Conservation (phyloP, 371 early-diverging fungal genomes). For the Smittium mucronatum region DNA sequence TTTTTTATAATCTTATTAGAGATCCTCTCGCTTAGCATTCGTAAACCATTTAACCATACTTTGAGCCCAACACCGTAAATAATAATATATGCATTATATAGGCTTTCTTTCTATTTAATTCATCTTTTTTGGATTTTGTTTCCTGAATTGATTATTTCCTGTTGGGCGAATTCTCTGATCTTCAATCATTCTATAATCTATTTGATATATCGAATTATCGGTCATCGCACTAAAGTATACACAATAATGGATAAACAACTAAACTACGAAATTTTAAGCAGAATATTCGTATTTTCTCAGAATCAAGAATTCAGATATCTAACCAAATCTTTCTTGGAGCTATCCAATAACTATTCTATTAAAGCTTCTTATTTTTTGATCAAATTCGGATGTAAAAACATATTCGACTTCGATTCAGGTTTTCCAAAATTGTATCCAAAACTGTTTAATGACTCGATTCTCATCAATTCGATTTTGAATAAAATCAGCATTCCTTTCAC, state of each 20-base stretch:
- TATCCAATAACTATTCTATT: not conserved
- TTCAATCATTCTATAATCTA: not conserved
- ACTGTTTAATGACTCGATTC: not conserved
- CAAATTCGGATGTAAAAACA: not conserved
- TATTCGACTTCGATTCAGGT: not conserved
- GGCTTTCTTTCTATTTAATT: not conserved
- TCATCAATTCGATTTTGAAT: not conserved
- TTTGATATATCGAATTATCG: too few relatives aligned
- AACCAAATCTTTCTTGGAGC: not conserved
- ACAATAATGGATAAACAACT: not conserved
- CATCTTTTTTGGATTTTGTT: not conserved
- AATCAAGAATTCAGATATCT: not conserved
- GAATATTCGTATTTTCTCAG: not conserved
- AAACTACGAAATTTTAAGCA: not conserved
- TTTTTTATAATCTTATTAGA: too few relatives aligned
- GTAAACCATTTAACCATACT: too few relatives aligned
- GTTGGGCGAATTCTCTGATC: not conserved
- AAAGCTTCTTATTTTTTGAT: not conserved
- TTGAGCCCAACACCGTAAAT: not conserved
- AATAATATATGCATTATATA: not conserved
- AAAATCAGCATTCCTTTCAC: not conserved
- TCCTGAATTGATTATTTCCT: not conserved
- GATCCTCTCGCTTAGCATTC: too few relatives aligned
- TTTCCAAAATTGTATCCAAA: not conserved
- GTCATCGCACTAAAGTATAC: too few relatives aligned